phyloP scores from a whole-genome alignment of 2,329 filamentous ascomycete species.

The Daldinia sp. region DNA sequence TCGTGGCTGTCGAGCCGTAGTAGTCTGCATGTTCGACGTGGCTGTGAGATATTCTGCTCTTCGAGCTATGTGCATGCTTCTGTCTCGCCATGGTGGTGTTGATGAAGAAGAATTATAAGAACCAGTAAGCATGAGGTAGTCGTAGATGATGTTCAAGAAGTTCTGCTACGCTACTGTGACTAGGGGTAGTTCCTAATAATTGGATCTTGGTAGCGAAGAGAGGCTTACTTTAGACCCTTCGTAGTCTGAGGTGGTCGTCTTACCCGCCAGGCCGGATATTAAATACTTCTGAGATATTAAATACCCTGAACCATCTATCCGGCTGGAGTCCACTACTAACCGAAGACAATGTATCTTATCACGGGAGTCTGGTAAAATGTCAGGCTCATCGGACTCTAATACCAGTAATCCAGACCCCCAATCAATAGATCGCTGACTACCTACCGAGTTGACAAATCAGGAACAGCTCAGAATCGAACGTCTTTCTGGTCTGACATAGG shows the following conservation, averaged over 20 bases:
- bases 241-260: slow-evolving; percentile 19
- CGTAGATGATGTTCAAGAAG: slow-evolving; percentile 15
- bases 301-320: slow-evolving; percentile 24
- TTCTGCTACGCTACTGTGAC: slow-evolving; percentile 3
- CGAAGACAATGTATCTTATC: slow-evolving; percentile 25
- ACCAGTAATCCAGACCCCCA: slow-evolving; percentile 14
- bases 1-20: slow-evolving; percentile 9
- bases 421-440: slow-evolving; percentile 22
- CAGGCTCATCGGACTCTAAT: slow-evolving; percentile 7
- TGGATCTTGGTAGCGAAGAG: slow-evolving; percentile 19
- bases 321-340: slow-evolving; percentile 24
- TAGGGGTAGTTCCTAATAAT: slow-evolving; percentile 21
- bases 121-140: slow-evolving; percentile 3
- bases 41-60: slow-evolving; percentile 21
- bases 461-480: slow-evolving; percentile 35
- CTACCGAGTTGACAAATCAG: slow-evolving; percentile 26
- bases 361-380: slow-evolving; percentile 20
- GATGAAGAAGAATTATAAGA: slow-evolving; percentile 14
- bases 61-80: slow-evolving; percentile 26
- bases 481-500: slow-evolving; percentile 35
- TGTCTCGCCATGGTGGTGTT: slow-evolving; percentile 31
- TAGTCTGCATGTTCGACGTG: slow-evolving; percentile 16
- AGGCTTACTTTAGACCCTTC: slow-evolving; percentile 15
- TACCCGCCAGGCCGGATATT: slow-evolving; percentile 36
- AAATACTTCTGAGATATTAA: slow-evolving; percentile 38